Conservation (phyloP, 352 stramenopile genomes). For the Thraustochytrium striatum region DNA sequence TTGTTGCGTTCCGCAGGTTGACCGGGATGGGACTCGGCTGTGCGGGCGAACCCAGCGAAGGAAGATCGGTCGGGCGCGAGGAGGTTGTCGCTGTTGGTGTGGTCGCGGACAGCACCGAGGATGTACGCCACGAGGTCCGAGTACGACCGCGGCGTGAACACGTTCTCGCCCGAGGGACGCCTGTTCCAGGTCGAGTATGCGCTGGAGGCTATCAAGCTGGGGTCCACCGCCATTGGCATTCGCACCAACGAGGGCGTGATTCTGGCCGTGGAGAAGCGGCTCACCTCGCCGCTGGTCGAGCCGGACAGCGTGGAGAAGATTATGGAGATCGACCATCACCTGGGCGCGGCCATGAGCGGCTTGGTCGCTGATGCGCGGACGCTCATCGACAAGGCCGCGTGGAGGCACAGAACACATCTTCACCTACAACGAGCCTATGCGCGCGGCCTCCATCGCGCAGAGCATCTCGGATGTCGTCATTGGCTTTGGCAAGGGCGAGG, state of each 20-base stretch:
- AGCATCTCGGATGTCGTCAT: slow-evolving; percentile 96
- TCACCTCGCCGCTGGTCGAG: slow-evolving; percentile 93
- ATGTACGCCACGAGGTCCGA: slow-evolving; percentile 74
- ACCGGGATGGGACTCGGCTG: too few species aligned
- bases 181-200: slow-evolving; percentile 99
- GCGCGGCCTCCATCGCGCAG: slow-evolving; percentile 95
- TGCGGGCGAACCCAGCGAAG: too few species aligned
- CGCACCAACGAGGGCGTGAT: slow-evolving; percentile 95
- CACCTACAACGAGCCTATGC: slow-evolving; percentile 91
- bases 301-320: slow-evolving; percentile 96
- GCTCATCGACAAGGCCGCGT: slow-evolving; percentile 98
- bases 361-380: slow-evolving; percentile 96
- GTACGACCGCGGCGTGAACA: slow-evolving; percentile 99
- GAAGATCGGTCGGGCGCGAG: too few species aligned
- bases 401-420: slow-evolving; percentile 98
- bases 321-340: slow-evolving; percentile 96
- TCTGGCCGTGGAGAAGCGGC: slow-evolving; percentile 96
- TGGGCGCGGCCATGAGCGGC: slow-evolving; percentile 95
- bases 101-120: not conserved
- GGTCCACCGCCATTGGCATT: slow-evolving; percentile 95
- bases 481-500: slow-evolving; percentile 82
- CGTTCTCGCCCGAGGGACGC: slow-evolving; percentile 96
- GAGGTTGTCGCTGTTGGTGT: too few species aligned
- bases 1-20: too few species aligned
- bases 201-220: slow-evolving; percentile 67